Evolutionary conservation across 345 rosid genomes (phyloP), one percentile per base, ranked within the genome.

Genomic region (Murraya koenigii): DNA sequence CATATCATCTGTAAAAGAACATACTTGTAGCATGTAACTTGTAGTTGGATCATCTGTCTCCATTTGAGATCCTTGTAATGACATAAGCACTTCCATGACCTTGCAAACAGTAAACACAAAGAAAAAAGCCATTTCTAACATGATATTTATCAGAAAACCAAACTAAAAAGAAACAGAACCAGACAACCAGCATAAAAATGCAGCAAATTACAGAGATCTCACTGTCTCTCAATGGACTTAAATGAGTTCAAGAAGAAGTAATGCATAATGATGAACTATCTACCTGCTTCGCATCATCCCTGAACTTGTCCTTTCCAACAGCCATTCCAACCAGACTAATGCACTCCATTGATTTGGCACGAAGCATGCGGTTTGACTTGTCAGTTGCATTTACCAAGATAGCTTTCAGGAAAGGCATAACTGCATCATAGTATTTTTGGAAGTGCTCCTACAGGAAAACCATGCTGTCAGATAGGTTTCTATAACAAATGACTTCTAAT

Each of bases 261-360:
- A 63, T 22, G n/a, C n/a, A 61, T 54, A 54, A 22, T 47, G 22
- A 22, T 47, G 22, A 2, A 28, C 30, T 25, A 41, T 49, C 23
- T 86, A 97, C 99, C 99, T 97, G 97, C 76, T 93, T 94, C 20
- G 99, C 99, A 69, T 97, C 99, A 67, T 89, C 94, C 84, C 88
- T 93, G 80, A 97, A 97, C 86, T 92, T 97, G 69, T 97, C 97
- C 84, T 97, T 97, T 76, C 99, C 99, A 67, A 97, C 99, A 80
- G 99, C 99, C 99, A 97, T 97, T 76, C 99, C 99, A 82, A 97
- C 99, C 76, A 97, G 87, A 87, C 99, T 97, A 75, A 97, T 97
- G 88, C 99, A 97, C 79, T 97, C 99, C 99, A 97, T 97, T 67
- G 99, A 93, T 78, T 97, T 97, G 60, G 99, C 99, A 81, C 99